phyloP scores from a whole-genome alignment of 352 stramenopile species.

The Phytophthora sansomeana region DNA sequence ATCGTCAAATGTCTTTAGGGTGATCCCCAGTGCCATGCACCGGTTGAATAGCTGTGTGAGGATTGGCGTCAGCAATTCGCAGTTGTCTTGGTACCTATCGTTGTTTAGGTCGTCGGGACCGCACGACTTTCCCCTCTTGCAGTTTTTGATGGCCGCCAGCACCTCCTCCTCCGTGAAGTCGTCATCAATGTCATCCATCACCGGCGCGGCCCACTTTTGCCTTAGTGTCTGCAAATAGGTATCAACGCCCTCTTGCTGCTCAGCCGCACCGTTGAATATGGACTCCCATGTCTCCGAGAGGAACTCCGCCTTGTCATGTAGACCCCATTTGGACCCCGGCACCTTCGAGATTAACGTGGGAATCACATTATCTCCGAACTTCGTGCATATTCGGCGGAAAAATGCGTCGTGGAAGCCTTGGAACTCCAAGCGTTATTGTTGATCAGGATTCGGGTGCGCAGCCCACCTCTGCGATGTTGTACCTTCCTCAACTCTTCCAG shows the following conservation, averaged over 20 bases:
- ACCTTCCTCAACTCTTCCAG: not conserved
- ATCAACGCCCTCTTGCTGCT: too few relatives aligned
- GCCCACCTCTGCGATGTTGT: not conserved
- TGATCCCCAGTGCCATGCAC: not conserved
- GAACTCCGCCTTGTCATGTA: not conserved
- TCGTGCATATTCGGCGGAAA: not conserved
- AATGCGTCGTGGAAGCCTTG: not conserved
- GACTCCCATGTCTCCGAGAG: not conserved
- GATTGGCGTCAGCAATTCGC: not conserved
- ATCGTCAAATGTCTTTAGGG: not conserved
- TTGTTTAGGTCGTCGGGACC: not conserved
- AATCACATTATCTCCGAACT: not conserved
- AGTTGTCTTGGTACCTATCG: constrained; percentile 1
- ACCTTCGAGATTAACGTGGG: not conserved
- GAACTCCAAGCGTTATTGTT: not conserved
- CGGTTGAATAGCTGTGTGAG: not conserved
- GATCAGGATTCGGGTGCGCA: not conserved
- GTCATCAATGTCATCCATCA: not conserved
- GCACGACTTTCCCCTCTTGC: not conserved
- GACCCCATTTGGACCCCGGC: not conserved
- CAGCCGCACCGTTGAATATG: not conserved
- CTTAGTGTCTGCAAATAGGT: too few relatives aligned
- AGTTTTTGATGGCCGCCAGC: not conserved
- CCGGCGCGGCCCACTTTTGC: too few relatives aligned
- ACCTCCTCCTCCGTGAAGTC: not conserved